phyloP scores from a whole-genome alignment of 768 basidiomycete species.

The Leccinum fibrillosum region DNA sequence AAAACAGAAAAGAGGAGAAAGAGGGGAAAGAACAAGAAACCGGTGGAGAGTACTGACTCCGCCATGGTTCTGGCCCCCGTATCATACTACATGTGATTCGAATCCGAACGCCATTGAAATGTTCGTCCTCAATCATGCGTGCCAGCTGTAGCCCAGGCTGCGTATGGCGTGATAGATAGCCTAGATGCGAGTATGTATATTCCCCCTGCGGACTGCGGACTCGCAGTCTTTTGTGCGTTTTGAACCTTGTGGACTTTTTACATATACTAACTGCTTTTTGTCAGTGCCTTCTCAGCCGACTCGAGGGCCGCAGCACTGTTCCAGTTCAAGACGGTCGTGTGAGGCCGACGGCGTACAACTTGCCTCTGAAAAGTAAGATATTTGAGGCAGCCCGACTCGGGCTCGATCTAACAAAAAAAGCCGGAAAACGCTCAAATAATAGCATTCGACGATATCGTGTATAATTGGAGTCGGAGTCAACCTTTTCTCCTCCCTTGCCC shows the following conservation, averaged over 20 bases:
- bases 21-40: background rate
- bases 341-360: background rate
- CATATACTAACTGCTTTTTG: too few species aligned
- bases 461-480: background rate
- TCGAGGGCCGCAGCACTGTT: background rate
- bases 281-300: background rate
- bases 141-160: too few species aligned
- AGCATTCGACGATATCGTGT: background rate
- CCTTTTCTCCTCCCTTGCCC: too few species aligned
- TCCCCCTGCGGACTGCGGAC: background rate
- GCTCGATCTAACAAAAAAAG: background rate
- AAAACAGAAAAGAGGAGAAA: background rate
- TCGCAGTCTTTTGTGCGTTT: background rate
- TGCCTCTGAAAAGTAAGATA: background rate
- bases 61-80: background rate
- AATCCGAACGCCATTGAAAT: background rate
- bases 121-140: background rate
- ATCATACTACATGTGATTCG: background rate
- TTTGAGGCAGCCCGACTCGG: background rate
- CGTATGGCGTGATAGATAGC: background rate
- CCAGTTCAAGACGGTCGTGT: background rate
- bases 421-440: background rate
- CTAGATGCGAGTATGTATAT: background rate
- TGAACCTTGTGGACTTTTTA: background rate
- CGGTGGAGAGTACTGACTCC: background rate